phyloP scores from a whole-genome alignment of 768 basidiomycete genomes.

The Calocybe indica region DNA sequence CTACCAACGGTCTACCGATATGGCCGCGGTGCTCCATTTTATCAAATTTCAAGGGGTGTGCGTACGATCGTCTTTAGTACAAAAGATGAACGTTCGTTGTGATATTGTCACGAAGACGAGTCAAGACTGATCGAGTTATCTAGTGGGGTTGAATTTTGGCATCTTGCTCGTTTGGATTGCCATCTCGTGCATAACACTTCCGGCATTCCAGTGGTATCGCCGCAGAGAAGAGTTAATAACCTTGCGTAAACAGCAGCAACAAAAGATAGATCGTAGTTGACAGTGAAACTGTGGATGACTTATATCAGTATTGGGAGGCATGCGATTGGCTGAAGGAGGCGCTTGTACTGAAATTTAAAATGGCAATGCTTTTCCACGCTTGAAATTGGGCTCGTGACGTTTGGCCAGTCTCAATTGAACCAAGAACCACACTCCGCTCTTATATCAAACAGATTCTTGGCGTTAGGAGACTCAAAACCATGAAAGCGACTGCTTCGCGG shows the following conservation, averaged over 20 bases:
- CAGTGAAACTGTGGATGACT: no score
- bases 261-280: no score
- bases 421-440: no score
- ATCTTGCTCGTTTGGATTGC: constrained; percentile 43
- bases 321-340: no score
- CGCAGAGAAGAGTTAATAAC: constrained; percentile 6
- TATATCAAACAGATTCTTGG: no score
- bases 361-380: no score
- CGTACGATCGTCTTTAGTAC: constrained; percentile 49
- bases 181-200: constrained; percentile 43
- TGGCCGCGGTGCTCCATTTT: constrained; percentile 55
- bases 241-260: constrained; percentile 5
- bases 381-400: no score
- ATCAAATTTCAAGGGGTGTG: constrained; percentile 50
- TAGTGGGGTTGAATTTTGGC: constrained; percentile 51
- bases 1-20: constrained; percentile 45
- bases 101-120: background rate
- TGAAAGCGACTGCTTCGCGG: no score
- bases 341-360: no score
- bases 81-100: constrained; percentile 38
- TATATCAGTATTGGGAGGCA: no score
- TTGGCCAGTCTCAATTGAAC: no score
- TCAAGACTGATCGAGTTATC: background rate
- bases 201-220: constrained; percentile 36
- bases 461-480: no score